Evolutionary conservation across 306 rosid species (phyloP).

Genomic region (Prunus fruticosa): DNA sequence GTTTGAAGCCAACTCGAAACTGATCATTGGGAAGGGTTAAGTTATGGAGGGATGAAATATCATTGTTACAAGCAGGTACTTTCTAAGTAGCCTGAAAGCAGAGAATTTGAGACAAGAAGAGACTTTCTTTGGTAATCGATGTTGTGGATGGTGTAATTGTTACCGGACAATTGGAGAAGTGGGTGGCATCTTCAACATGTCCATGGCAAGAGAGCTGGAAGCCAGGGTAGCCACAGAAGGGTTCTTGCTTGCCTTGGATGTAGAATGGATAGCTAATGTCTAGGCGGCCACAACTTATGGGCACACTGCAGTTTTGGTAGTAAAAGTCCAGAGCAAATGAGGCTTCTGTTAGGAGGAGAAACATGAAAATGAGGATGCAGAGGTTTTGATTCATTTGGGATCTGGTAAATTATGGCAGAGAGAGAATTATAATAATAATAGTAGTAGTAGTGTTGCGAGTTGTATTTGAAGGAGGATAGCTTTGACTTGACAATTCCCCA

Average conservation of each 20-base stretch:
- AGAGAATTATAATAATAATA: too few relatives aligned
- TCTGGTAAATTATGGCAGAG: too few relatives aligned
- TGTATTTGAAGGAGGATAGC: too few relatives aligned
- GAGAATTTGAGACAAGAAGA: conserved; percentile 37
- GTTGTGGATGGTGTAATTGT: conserved; percentile 11
- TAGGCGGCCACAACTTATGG: conserved; percentile 34
- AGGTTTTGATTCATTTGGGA: too few relatives aligned
- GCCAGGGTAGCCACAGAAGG: conserved; percentile 58
- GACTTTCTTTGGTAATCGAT: conserved; percentile 37
- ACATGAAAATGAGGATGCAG: not conserved
- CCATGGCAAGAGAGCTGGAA: conserved; percentile 39
- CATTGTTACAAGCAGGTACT: not conserved
- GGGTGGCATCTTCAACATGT: conserved; percentile 12
- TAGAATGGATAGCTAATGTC: conserved; percentile 51
- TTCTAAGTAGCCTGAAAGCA: not conserved
- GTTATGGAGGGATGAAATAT: conserved; percentile 1
- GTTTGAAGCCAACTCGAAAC: not conserved
- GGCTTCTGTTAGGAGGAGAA: not conserved
- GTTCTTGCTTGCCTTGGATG: conserved; percentile 19
- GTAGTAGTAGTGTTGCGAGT: too few relatives aligned
- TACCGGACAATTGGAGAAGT: conserved; percentile 26
- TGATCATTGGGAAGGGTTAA: not conserved
- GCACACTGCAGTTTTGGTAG: conserved; percentile 31
- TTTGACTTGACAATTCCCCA: too few relatives aligned
- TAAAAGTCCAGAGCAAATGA: conserved; percentile 5